phyloP scores from a whole-genome alignment of 2,329 filamentous ascomycete genomes.

The Tothia fuscella region DNA sequence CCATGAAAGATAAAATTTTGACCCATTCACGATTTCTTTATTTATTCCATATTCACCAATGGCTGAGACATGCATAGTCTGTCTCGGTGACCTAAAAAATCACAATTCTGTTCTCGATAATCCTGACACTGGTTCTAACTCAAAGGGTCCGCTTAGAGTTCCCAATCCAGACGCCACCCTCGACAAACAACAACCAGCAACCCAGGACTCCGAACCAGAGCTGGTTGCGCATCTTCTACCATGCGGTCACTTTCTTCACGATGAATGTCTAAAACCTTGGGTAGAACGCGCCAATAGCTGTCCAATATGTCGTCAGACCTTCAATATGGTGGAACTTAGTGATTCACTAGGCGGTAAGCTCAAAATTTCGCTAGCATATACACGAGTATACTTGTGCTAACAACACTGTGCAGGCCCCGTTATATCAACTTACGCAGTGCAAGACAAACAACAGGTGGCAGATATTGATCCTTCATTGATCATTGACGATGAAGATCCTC shows the following conservation, averaged over 20 bases:
- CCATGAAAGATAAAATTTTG: no score
- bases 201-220: constrained; percentile 37
- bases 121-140: constrained; percentile 18
- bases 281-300: constrained; percentile 95
- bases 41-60: constrained; percentile 31
- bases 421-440: constrained; percentile 50
- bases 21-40: no score
- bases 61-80: constrained; percentile 61
- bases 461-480: constrained; percentile 78
- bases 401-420: constrained; percentile 39
- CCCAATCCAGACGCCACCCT: constrained; percentile 13
- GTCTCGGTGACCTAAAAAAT: constrained; percentile 51
- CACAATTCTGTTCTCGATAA: constrained; percentile 1
- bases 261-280: constrained; percentile 88
- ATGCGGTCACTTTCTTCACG: constrained; percentile 85
- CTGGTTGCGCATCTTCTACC: constrained; percentile 52
- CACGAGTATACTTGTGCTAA: no score
- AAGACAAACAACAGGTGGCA: constrained; percentile 79
- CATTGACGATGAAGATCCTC: constrained; percentile 49
- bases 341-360: constrained; percentile 65
- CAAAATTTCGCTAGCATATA: no score
- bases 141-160: constrained; percentile 20
- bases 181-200: constrained; percentile 18
- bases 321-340: constrained; percentile 81
- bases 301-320: constrained; percentile 85